These are phyloP conservation scores for Colletotrichum salicis DNA, from an alignment of 2,329 filamentous ascomycete species.

Conservation along the genomic window DNA sequence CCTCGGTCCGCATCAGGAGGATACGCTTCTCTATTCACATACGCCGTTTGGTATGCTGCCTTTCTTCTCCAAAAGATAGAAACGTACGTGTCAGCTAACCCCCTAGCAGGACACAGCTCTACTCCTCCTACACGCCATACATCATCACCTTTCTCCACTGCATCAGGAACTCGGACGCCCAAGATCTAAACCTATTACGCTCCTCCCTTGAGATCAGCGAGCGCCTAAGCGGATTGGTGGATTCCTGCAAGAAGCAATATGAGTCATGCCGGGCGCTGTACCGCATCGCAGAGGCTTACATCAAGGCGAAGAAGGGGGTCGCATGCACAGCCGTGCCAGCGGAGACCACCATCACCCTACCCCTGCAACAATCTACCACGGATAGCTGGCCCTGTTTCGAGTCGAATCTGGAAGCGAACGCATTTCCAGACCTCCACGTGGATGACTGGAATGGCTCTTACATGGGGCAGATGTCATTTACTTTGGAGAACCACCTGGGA, in stretches of 20 bases:
- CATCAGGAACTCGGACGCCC: slow-evolving; percentile 26
- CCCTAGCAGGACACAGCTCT: slow-evolving; percentile 36
- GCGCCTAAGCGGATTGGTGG: slow-evolving; percentile 7
- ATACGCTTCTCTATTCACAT: slow-evolving; percentile 30
- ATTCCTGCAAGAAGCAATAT: slow-evolving; percentile 19
- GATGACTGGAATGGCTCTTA: slow-evolving; percentile 17
- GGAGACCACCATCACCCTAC: neutral
- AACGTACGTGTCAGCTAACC: neutral
- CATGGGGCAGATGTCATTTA: slow-evolving; percentile 23
- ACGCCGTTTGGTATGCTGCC: slow-evolving; percentile 37
- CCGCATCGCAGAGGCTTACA: slow-evolving; percentile 26
- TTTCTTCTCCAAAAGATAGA: too few species aligned
- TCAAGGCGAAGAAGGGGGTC: slow-evolving; percentile 17
- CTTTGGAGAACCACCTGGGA: slow-evolving; percentile 17
- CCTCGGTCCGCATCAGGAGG: slow-evolving; percentile 27
- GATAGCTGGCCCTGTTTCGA: slow-evolving; percentile 12
- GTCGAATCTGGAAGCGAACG: neutral
- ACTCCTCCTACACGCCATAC: slow-evolving; percentile 39
- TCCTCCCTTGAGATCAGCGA: slow-evolving; percentile 20
- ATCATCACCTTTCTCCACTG: slow-evolving; percentile 39
- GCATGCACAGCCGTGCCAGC: neutral
- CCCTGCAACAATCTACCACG: neutral
- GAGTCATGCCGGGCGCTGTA: slow-evolving; percentile 19
- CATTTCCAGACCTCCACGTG: neutral
- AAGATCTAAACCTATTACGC: slow-evolving; percentile 26